Evolutionary conservation across 495 filamentous ascomycete genomes (phyloP).

Genomic region (Trichocladium uniseriatum): DNA sequence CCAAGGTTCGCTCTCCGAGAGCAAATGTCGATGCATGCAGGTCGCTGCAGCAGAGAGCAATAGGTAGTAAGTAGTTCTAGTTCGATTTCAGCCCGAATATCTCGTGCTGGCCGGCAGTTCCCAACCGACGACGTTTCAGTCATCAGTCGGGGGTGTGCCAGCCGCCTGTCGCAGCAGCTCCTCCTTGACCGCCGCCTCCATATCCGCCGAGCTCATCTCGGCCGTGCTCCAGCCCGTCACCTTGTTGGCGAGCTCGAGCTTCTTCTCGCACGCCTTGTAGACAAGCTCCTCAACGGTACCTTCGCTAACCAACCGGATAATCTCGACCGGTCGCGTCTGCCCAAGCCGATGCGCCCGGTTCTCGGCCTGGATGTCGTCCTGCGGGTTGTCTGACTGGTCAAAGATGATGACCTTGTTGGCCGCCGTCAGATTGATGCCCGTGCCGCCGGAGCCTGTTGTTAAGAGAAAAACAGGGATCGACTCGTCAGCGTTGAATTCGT

Average conservation of each 20-base stretch:
- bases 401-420: conserved; percentile 98
- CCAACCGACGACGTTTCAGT: background rate
- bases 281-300: conserved; percentile 92
- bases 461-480: conserved; percentile 86
- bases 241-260: conserved; percentile 81
- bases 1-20: background rate
- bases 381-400: conserved; percentile 90
- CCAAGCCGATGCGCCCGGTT: conserved; percentile 94
- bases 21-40: background rate
- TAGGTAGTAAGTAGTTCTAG: background rate
- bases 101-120: no score
- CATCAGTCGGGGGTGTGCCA: conserved; percentile 3
- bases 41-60: background rate
- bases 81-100: background rate
- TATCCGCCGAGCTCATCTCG: conserved; percentile 24
- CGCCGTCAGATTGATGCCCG: conserved; percentile 87
- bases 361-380: conserved; percentile 92
- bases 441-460: conserved; percentile 86
- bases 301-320: conserved; percentile 66
- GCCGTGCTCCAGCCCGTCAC: conserved; percentile 41
- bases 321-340: conserved; percentile 80
- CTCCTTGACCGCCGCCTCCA: conserved; percentile 22
- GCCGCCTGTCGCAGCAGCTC: conserved; percentile 12
- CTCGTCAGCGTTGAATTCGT: conserved; percentile 66
- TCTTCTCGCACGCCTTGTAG: conserved; percentile 76